Conservation (phyloP, 2,329 filamentous ascomycete genomes). For the Westerdykella sp. region DNA sequence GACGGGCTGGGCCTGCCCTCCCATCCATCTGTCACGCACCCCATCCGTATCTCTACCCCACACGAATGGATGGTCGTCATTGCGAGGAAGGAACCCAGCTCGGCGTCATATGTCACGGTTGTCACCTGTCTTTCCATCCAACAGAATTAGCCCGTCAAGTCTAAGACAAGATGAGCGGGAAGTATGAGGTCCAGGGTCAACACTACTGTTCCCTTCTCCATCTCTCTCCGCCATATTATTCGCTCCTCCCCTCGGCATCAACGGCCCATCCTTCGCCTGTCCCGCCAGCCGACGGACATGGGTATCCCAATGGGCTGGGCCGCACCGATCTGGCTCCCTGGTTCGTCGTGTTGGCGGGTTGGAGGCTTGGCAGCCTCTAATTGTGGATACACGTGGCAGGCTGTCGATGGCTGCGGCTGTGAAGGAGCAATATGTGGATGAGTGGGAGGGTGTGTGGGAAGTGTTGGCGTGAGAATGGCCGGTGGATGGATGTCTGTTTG, state of each 20-base stretch:
- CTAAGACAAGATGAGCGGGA: too few relatives aligned
- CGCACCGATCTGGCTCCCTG: background rate
- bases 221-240: slow-evolving; percentile 6
- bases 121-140: too few relatives aligned
- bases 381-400: slow-evolving; percentile 34
- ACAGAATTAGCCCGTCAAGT: too few relatives aligned
- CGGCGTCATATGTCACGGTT: too few relatives aligned
- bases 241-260: slow-evolving; percentile 7
- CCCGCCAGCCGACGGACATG: too few relatives aligned
- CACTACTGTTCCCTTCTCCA: slow-evolving; percentile 7
- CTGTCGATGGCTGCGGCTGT: slow-evolving; percentile 24
- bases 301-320: too few relatives aligned
- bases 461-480: slow-evolving; percentile 10
- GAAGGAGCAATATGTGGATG: slow-evolving; percentile 7
- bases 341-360: slow-evolving; percentile 7
- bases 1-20: background rate
- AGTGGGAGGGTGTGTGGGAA: slow-evolving; percentile 4
- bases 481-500: background rate
- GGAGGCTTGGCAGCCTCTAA: slow-evolving; percentile 19
- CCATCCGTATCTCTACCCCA: too few relatives aligned
- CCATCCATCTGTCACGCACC: too few relatives aligned
- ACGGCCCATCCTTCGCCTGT: too few relatives aligned
- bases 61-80: too few relatives aligned
- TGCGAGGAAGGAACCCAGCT: too few relatives aligned
- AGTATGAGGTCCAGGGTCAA: slow-evolving; percentile 18